Conservation (phyloP, 306 rosid species). For the Chamaecrista fasciculata region DNA sequence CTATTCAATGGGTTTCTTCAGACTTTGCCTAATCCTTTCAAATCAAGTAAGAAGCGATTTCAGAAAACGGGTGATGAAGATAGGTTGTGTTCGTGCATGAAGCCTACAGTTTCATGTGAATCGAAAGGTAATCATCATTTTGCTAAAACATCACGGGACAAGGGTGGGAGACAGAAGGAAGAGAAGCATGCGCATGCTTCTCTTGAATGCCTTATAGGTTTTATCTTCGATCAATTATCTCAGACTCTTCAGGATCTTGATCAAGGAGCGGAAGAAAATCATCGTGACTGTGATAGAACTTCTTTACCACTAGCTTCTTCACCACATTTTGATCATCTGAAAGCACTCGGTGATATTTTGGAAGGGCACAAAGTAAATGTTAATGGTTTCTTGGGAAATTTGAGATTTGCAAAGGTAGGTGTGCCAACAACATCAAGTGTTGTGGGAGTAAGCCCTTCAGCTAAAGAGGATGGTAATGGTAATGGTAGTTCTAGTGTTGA, state of each 20-base stretch:
- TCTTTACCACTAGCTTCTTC: slow-evolving; percentile 28
- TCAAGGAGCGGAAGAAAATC: slow-evolving; percentile 43
- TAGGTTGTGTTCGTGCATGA: slow-evolving; percentile 45
- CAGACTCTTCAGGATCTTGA: slow-evolving; percentile 66
- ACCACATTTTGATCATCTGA: slow-evolving; percentile 52
- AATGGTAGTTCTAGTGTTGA: slow-evolving; percentile 47
- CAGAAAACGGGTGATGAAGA: slow-evolving; percentile 63
- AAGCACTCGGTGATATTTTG: slow-evolving; percentile 51
- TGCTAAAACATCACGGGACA: slow-evolving; percentile 31
- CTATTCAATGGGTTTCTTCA: slow-evolving; percentile 67
- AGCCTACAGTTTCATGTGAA: slow-evolving; percentile 50
- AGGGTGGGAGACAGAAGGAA: slow-evolving; percentile 43
- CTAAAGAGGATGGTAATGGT: slow-evolving; percentile 60
- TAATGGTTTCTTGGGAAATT: slow-evolving; percentile 81
- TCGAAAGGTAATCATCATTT: slow-evolving; percentile 45
- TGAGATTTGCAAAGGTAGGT: slow-evolving; percentile 90
- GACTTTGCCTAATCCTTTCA: slow-evolving; percentile 81
- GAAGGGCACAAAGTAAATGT: slow-evolving; percentile 71
- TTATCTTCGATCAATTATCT: slow-evolving; percentile 64
- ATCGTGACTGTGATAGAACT: slow-evolving; percentile 31
- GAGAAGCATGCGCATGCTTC: slow-evolving; percentile 53
- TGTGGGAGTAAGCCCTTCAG: slow-evolving; percentile 62
- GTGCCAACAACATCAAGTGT: slow-evolving; percentile 72
- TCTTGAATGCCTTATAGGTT: slow-evolving; percentile 71
- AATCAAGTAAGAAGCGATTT: slow-evolving; percentile 60